Evolutionary conservation across 1,284 basidiomycete species (phyloP).

Genomic region (Schizophyllum commune): DNA sequence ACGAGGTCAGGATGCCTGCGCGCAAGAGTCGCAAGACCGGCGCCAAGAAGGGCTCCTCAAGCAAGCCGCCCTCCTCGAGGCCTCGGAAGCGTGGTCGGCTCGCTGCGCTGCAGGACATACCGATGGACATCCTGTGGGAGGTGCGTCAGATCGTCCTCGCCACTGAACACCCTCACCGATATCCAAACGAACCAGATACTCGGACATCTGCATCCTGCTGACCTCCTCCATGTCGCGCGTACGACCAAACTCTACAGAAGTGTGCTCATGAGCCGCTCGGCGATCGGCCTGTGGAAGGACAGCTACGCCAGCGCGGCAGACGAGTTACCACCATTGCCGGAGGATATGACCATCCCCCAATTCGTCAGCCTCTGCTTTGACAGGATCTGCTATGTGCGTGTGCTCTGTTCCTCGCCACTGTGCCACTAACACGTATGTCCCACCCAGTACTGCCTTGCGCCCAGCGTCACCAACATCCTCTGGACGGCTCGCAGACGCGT

Average conservation of each 20-base stretch:
- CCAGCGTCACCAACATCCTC: background rate
- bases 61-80: background rate
- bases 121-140: background rate
- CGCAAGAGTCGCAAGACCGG: background rate
- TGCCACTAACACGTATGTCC: background rate
- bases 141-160: background rate
- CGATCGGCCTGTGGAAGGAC: conserved; percentile 12
- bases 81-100: background rate
- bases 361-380: conserved; percentile 15
- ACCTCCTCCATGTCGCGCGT: conserved; percentile 13
- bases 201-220: conserved; percentile 11
- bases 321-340: conserved; percentile 13
- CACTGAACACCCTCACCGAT: background rate
- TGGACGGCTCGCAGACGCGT: background rate
- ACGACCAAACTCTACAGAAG: conserved; percentile 14
- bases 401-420: background rate
- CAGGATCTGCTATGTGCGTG: conserved; percentile 13
- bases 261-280: conserved; percentile 15
- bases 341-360: conserved; percentile 13
- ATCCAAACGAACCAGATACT: conserved; percentile 7
- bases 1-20: background rate
- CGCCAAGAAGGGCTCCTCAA: background rate
- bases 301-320: background rate
- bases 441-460: background rate
- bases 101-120: background rate